These are phyloP conservation scores for Neospora caninum DNA, from an alignment of 169 alveolate species.

Conservation along the genomic window DNA sequence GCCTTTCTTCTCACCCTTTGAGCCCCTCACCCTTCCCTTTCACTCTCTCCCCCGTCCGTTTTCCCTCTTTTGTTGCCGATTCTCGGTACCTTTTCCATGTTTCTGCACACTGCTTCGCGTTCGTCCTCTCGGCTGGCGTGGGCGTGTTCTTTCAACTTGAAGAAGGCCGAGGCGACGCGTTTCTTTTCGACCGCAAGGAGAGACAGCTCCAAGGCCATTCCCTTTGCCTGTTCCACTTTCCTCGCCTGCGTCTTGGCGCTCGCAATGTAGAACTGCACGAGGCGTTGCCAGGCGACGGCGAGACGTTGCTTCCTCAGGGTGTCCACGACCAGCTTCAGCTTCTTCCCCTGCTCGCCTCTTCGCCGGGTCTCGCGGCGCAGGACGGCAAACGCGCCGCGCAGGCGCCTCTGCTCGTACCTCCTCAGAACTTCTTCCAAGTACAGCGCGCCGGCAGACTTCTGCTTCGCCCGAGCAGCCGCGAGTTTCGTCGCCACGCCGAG, in stretches of 20 bases:
- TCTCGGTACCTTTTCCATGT: constrained; percentile 35
- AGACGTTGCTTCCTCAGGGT: not conserved
- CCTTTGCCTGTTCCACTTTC: not conserved
- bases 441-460: not conserved
- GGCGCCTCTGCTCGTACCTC: not conserved
- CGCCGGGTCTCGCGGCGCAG: not conserved
- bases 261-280: constrained; percentile 5
- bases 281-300: not conserved
- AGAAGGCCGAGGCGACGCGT: constrained; percentile 41
- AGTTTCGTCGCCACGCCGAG: not conserved
- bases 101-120: constrained; percentile 6
- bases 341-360: not conserved
- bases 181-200: constrained; percentile 28
- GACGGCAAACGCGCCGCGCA: not conserved
- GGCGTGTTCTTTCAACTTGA: not conserved
- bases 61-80: not conserved
- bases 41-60: not conserved
- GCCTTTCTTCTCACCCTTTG: not conserved
- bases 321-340: not conserved
- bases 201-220: not conserved
- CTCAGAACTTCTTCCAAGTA: not conserved
- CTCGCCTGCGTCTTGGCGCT: not conserved
- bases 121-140: constrained; percentile 20
- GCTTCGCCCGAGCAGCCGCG: not conserved
- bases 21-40: not conserved